phyloP scores from a whole-genome alignment of 2,329 filamentous ascomycete genomes.

The Ophiostoma ips region DNA sequence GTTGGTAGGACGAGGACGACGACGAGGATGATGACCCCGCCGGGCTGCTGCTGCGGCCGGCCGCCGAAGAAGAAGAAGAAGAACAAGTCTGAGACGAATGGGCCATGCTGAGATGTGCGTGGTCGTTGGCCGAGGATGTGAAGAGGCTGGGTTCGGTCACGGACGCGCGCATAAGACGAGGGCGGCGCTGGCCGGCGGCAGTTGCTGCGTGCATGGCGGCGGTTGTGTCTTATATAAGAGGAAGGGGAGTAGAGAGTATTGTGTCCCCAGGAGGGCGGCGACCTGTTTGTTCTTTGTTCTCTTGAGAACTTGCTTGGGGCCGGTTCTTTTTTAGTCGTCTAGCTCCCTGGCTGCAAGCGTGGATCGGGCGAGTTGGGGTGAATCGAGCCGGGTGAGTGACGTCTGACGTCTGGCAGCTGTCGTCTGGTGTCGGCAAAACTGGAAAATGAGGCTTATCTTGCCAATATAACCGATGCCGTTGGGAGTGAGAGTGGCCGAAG shows the following conservation, averaged over 20 bases:
- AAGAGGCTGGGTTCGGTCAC: conserved; percentile 46
- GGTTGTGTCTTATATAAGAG: not conserved
- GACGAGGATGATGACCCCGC: too few relatives aligned
- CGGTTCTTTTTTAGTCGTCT: not conserved
- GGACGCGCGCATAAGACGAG: conserved; percentile 38
- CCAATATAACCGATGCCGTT: too few relatives aligned
- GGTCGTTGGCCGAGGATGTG: conserved; percentile 23
- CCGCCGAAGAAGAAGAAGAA: too few relatives aligned
- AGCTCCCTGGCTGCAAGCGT: not conserved
- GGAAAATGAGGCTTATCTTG: too few relatives aligned
- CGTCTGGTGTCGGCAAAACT: too few relatives aligned
- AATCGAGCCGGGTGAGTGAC: not conserved
- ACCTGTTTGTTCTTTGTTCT: not conserved
- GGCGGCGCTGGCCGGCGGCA: conserved; percentile 29
- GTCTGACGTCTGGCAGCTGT: not conserved
- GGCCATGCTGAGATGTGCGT: conserved; percentile 26
- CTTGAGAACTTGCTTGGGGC: not conserved
- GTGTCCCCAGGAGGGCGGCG: not conserved
- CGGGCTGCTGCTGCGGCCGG: not conserved
- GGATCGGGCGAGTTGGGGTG: not conserved
- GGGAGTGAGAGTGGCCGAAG: too few relatives aligned
- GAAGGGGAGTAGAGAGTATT: not conserved
- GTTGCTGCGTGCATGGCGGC: conserved; percentile 16
- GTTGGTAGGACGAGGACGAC: not conserved
- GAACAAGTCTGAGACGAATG: conserved; percentile 13